Evolutionary conservation across 2,329 filamentous ascomycete genomes (phyloP), one percentile per base, ranked within the genome.

Genomic region (Parastagonospora nodorum): DNA sequence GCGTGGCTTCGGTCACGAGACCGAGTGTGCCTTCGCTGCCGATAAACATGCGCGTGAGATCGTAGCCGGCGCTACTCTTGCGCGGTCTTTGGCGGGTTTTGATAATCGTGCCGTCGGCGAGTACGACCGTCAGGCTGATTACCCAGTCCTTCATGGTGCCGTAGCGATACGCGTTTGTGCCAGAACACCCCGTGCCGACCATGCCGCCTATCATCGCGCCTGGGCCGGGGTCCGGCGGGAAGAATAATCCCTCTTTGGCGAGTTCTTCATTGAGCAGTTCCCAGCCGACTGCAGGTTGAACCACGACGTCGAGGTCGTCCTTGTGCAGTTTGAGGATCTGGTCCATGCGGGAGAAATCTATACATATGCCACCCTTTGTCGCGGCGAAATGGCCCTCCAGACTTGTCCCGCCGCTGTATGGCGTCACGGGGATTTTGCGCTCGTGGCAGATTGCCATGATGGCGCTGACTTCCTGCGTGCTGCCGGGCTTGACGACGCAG

Each of bases 91-190:
- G 91, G 56, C 89, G 83, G 9, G 92, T 97, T 79, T 92, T 93
- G 76, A 97, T 88, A 44, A 96, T 76, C 1, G 92, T 96, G 42
- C 92, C 92, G 73, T 96, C 92, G 14, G 92, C 92, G 64, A 96
- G 81, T 9, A 96, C 92, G 4, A 96, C 90, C 0, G 92, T 96
- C 60, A 96, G 76, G 46, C 84, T 88, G 16, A 96, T 77, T 10
- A 96, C 92, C 92, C 92, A 96, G 70, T 96, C 92, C 56, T 90
- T 87, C 91, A 96, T 96, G 2, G 92, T 96, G 55, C 92, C 92
- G 72, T 96, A 96, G 50, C 92, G 83, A 77, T 95, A 96, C 12
- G 92, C 88, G 71, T 96, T 96, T 11, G 92, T 96, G 51, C 92
- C 92, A 12, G 72, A 85, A 73, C 87, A 90, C 45, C 87, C 87